phyloP scores from a whole-genome alignment of 2,329 filamentous ascomycete genomes.

The Sporothrix humicola region DNA sequence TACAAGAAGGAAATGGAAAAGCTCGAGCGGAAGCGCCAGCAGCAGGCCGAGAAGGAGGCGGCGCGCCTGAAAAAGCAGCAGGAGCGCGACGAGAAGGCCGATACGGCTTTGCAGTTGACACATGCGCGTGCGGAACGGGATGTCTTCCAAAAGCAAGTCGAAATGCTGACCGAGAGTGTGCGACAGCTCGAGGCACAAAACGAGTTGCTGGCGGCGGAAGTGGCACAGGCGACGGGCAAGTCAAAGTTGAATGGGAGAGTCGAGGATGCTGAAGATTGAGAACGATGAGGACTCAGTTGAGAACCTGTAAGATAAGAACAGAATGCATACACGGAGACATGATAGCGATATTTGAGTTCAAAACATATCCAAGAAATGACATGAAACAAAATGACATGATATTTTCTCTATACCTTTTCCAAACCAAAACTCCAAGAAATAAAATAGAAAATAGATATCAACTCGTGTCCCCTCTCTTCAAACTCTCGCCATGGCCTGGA shows the following conservation, averaged over 20 bases:
- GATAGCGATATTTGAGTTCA: neutral
- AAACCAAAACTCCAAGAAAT: neutral
- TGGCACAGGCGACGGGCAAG: conserved; percentile 45
- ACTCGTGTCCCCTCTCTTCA: neutral
- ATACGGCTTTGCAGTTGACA: conserved; percentile 56
- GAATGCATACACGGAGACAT: conserved; percentile 18
- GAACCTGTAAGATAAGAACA: neutral
- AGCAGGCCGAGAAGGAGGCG: conserved; percentile 66
- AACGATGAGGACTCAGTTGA: neutral
- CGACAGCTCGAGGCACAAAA: conserved; percentile 66
- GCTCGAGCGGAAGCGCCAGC: conserved; percentile 66
- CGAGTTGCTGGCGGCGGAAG: conserved; percentile 60
- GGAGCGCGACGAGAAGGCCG: conserved; percentile 60
- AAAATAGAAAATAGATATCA: neutral
- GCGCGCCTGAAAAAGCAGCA: conserved; percentile 55
- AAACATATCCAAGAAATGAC: neutral
- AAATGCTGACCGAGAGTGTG: conserved; percentile 60
- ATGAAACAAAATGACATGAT: neutral
- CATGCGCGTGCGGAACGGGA: conserved; percentile 58
- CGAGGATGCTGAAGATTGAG: neutral
- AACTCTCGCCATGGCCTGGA: conserved; percentile 35
- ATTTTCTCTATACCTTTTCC: neutral
- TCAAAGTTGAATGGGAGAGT: neutral
- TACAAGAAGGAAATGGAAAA: conserved; percentile 68
- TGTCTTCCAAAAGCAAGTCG: conserved; percentile 57